Evolutionary conservation across 169 alveolate species (phyloP), one percentile per base, ranked within the genome.

Genomic region (Babesia bigemina): DNA sequence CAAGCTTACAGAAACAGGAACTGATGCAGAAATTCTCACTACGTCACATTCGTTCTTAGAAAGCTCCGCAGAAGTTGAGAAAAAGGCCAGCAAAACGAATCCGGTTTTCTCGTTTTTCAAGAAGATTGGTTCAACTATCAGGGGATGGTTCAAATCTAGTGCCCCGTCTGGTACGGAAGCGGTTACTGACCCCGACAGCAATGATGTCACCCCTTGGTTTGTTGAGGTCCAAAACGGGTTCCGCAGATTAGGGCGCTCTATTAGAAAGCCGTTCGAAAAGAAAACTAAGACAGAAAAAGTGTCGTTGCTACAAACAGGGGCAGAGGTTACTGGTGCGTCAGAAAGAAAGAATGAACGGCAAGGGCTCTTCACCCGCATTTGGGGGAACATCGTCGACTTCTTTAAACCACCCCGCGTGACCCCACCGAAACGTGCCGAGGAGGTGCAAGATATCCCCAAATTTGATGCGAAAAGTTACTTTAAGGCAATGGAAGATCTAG

Each of bases 391-490:
- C 19, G 50, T 45, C 17, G 19, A 45, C 19, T 45, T 45, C 8
- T 45, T 45, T 16, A 45, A 59, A 12, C n/a, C 2, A 12, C n/a
- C 2, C 42, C 21, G 28, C 19, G 63, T 3, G 8, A 24, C 19
- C 28, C 6, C 21, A 24, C 44, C 1, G 39, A 21, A 44, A 29
- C 13, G 2, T 33, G 69, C 44, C 6, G 69, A 59, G 24, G 9
- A 59, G 17, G 19, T 4, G 24, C 39, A 4, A 21, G 24, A 0
- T n/a, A 9, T 22, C 22, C 39, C 14, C 21, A 33, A 61, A 9
- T 63, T 63, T 60, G 48, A 63, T 42, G 7, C 73, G 10, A 63
- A 63, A 29, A 63, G 26, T 0, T 63, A 45, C 33, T 48, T 63
- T 17, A 26, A 29, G 21, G 33, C 19, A 45, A 47, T 63, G 49